A percentile compares a stretch with the other conserved stretches of the same genome.
Conservation (phyloP, 169 alveolate species). For the Eimeria zaria region DNA sequence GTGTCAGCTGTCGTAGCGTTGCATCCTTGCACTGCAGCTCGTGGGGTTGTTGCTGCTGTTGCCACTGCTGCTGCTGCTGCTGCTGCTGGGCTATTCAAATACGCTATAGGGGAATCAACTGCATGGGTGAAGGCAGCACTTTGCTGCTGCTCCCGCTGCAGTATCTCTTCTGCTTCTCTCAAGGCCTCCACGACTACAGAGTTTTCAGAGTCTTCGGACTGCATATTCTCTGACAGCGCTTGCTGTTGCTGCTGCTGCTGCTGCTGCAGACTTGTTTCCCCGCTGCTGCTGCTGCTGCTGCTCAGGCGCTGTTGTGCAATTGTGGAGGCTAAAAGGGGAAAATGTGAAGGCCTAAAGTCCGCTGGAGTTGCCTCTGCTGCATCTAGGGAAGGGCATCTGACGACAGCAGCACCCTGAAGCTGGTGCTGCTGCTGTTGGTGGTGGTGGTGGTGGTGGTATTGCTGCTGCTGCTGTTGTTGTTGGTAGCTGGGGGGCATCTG, state of each 20-base stretch:
- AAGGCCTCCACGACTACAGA: slow-evolving; percentile 33
- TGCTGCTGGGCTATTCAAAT: slow-evolving; percentile 22
- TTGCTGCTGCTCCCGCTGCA: slow-evolving; percentile 50
- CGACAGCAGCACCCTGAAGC: neutral
- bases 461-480: slow-evolving; percentile 53
- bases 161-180: slow-evolving; percentile 39
- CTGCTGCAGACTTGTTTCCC: neutral
- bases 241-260: slow-evolving; percentile 51
- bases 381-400: slow-evolving; percentile 3
- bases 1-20: neutral
- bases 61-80: slow-evolving; percentile 29
- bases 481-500: neutral
- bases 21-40: neutral
- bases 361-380: neutral
- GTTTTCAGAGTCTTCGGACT: slow-evolving; percentile 18
- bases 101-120: neutral
- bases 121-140: slow-evolving; percentile 18
- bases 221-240: neutral
- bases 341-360: neutral
- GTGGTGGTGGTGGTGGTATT: neutral
- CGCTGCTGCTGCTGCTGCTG: slow-evolving; percentile 26
- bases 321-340: slow-evolving; percentile 39
- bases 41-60: slow-evolving; percentile 9
- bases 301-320: slow-evolving; percentile 55
- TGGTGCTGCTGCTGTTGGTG: slow-evolving; percentile 30